Conservation (phyloP, 2,329 filamentous ascomycete genomes). For the Monosporascus sp. region DNA sequence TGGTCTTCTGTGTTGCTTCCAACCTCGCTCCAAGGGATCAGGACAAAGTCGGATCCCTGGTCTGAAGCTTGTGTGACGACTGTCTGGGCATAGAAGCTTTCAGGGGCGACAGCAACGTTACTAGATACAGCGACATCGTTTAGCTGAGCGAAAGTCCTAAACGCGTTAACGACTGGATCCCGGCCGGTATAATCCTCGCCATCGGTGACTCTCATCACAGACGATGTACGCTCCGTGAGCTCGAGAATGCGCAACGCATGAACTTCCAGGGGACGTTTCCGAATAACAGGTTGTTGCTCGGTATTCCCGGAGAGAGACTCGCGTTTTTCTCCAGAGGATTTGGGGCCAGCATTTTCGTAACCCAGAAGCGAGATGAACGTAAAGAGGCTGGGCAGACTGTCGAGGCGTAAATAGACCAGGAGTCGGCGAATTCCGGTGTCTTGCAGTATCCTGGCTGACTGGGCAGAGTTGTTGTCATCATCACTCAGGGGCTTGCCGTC, state of each 20-base stretch:
- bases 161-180: slow-evolving; percentile 87
- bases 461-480: slow-evolving; percentile 32
- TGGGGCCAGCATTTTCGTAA: slow-evolving; percentile 29
- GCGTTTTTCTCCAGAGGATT: slow-evolving; percentile 9
- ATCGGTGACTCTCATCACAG: slow-evolving; percentile 90
- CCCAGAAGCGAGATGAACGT: slow-evolving; percentile 77
- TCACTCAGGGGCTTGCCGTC: slow-evolving; percentile 52
- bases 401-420: slow-evolving; percentile 76
- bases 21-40: slow-evolving; percentile 87
- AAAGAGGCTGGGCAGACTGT: slow-evolving; percentile 77
- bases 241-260: slow-evolving; percentile 84
- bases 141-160: slow-evolving; percentile 80
- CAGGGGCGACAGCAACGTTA: slow-evolving; percentile 72
- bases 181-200: slow-evolving; percentile 64
- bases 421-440: slow-evolving; percentile 52
- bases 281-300: slow-evolving; percentile 16
- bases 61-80: slow-evolving; percentile 66
- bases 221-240: slow-evolving; percentile 86
- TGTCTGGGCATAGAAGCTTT: slow-evolving; percentile 72
- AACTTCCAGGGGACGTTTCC: slow-evolving; percentile 56
- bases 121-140: slow-evolving; percentile 79
- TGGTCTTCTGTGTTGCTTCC: slow-evolving; percentile 67
- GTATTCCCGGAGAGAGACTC: slow-evolving; percentile 17
- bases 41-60: slow-evolving; percentile 64
- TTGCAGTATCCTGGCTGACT: slow-evolving; percentile 25